These are phyloP conservation scores for Trichoderma sp. DNA, from an alignment of 2,329 filamentous ascomycete species.

Conservation along the genomic window DNA sequence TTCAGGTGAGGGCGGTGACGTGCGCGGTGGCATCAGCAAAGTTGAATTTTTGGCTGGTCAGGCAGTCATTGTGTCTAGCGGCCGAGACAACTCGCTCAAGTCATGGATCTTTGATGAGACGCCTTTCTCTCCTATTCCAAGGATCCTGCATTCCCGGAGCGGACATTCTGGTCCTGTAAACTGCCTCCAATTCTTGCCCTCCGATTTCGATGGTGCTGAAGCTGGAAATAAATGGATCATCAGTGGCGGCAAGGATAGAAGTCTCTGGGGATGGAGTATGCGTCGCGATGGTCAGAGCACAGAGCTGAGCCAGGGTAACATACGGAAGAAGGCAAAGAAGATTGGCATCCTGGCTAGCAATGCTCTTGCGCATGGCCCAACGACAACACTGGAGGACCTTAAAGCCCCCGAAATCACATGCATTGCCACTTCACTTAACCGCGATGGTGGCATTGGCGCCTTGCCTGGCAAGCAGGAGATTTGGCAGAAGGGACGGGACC, in stretches of 20 bases:
- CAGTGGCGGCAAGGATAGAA: constrained; percentile 84
- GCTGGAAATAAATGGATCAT: constrained; percentile 90
- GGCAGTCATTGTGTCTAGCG: constrained; percentile 84
- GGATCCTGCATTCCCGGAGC: constrained; percentile 79
- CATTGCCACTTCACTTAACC: constrained; percentile 87
- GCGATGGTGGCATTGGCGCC: constrained; percentile 89
- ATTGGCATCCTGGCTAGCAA: constrained; percentile 65
- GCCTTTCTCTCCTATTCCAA: constrained; percentile 82
- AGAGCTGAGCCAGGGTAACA: constrained; percentile 86
- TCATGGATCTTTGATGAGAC: constrained; percentile 96
- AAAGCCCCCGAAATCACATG: constrained; percentile 91
- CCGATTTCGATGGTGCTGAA: constrained; percentile 85
- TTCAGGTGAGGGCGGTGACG: constrained; percentile 49
- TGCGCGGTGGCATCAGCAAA: constrained; percentile 77
- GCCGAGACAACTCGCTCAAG: constrained; percentile 88
- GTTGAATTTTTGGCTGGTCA: constrained; percentile 88
- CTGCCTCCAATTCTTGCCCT: constrained; percentile 78
- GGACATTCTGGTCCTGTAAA: constrained; percentile 87
- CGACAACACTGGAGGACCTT: constrained; percentile 66
- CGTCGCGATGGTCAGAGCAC: constrained; percentile 90
- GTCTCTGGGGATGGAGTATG: constrained; percentile 94
- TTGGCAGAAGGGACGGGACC: constrained; percentile 74
- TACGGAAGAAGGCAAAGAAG: constrained; percentile 88
- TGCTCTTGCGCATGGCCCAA: constrained; percentile 57
- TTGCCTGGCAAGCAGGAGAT: constrained; percentile 74